phyloP scores from a whole-genome alignment of 148 eudicot genomes.

The Rhododendron kiyosumense region DNA sequence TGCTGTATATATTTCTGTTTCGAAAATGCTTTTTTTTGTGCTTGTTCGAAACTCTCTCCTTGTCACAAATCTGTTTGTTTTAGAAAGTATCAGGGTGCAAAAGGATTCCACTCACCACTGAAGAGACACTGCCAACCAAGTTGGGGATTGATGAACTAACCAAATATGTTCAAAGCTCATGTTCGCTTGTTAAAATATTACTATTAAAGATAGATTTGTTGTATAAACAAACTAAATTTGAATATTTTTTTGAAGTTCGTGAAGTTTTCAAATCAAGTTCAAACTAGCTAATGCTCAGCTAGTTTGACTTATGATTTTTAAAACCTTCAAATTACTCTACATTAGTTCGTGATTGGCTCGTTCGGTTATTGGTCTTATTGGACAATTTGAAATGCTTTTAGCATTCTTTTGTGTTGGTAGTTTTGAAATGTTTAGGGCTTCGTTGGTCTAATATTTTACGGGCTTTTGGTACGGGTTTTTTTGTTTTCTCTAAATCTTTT shows the following conservation, averaged over 20 bases:
- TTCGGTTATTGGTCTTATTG: too few species aligned
- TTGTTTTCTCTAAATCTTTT: too few species aligned
- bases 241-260: too few species aligned
- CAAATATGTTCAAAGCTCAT: neutral
- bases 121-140: neutral
- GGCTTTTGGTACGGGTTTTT: neutral
- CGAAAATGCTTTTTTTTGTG: neutral
- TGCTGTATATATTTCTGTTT: conserved; percentile 12
- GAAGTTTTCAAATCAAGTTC: too few species aligned
- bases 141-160: neutral
- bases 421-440: neutral
- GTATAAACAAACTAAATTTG: too few species aligned
- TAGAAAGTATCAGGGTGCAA: neutral
- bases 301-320: neutral
- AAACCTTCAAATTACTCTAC: neutral
- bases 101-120: neutral
- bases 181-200: neutral
- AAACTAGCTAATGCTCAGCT: too few species aligned
- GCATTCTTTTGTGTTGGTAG: neutral
- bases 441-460: neutral
- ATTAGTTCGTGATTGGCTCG: neutral
- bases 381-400: neutral
- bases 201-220: too few species aligned
- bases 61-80: neutral
- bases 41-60: neutral